Evolutionary conservation across 768 basidiomycete species (phyloP).

Genomic region (Dendrothele bispora): DNA sequence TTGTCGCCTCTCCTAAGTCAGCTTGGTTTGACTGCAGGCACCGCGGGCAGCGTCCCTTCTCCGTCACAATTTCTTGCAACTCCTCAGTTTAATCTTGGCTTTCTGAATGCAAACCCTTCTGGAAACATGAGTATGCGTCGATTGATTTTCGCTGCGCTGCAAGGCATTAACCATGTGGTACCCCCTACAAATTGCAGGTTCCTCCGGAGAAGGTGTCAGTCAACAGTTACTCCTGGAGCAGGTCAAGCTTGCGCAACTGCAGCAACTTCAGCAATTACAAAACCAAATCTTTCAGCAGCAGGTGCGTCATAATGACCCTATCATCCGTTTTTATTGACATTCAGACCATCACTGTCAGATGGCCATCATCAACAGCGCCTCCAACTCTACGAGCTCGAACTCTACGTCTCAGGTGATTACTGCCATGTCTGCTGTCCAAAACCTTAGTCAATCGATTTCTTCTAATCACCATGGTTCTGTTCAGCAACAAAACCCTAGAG

Average conservation of each 20-base stretch:
- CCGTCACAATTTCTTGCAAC: too few species aligned
- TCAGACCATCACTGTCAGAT: constrained; percentile 40
- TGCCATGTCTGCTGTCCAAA: background rate
- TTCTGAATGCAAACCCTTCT: too few species aligned
- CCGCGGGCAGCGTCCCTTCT: too few species aligned
- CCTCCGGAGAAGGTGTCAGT: too few species aligned
- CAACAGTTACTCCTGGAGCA: constrained; percentile 39
- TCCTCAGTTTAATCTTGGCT: too few species aligned
- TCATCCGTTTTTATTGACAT: too few species aligned
- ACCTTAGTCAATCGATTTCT: background rate
- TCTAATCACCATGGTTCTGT: too few species aligned
- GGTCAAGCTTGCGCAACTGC: constrained; percentile 74
- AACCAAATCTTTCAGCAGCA: constrained; percentile 90
- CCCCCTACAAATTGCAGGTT: too few species aligned
- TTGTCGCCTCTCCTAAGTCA: too few species aligned
- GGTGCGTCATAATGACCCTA: constrained; percentile 51
- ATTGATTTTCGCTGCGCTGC: constrained; percentile 6
- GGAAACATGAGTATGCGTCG: constrained; percentile 5
- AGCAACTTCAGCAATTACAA: constrained; percentile 76
- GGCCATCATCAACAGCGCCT: constrained; percentile 60
- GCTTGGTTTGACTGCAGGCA: too few species aligned
- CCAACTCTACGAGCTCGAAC: constrained; percentile 25
- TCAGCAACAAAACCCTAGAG: constrained; percentile 22
- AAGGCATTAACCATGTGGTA: background rate
- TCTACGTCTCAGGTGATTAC: constrained; percentile 17